Evolutionary conservation across 805 yeast genomes (phyloP).

Genomic region (Candida morakotiae): DNA sequence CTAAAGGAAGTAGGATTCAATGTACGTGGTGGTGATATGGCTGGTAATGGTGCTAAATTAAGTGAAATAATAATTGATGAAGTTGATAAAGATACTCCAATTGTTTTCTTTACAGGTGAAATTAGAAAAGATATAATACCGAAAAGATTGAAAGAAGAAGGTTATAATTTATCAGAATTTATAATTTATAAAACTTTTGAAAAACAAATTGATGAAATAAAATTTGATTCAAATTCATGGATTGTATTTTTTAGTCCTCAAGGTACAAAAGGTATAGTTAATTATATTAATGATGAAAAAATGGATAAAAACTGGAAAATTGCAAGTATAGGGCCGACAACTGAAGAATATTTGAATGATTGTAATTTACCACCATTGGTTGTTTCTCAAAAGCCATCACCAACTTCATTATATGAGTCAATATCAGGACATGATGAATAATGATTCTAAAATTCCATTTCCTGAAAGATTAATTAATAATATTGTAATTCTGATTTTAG

Average conservation of each 20-base stretch:
- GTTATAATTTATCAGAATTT: conserved; percentile 49
- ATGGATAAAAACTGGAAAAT: conserved; percentile 33
- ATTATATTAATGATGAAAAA: conserved; percentile 23
- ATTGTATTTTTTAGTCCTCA: conserved; percentile 88
- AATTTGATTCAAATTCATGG: conserved; percentile 44
- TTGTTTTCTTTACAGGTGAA: conserved; percentile 82
- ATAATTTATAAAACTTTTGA: conserved; percentile 65
- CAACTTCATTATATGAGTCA: conserved; percentile 48
- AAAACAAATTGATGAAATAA: conserved; percentile 14
- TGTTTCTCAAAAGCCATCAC: conserved; percentile 71
- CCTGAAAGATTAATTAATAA: no score
- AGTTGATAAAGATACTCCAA: conserved; percentile 26
- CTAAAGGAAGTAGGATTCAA: conserved; percentile 63
- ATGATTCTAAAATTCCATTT: no score
- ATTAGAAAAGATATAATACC: conserved; percentile 82
- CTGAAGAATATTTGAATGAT: conserved; percentile 54
- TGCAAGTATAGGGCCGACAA: conserved; percentile 93
- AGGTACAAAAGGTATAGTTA: conserved; percentile 65
- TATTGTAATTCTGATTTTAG: no score
- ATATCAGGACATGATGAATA: conserved; percentile 13
- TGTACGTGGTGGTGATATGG: conserved; percentile 66
- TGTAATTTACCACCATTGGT: conserved; percentile 56
- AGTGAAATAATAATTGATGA: conserved; percentile 56
- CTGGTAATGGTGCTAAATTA: conserved; percentile 77
- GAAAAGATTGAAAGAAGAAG: conserved; percentile 40